Conservation (phyloP, 2,329 filamentous ascomycete genomes). For the Plectosphaerella sp. region DNA sequence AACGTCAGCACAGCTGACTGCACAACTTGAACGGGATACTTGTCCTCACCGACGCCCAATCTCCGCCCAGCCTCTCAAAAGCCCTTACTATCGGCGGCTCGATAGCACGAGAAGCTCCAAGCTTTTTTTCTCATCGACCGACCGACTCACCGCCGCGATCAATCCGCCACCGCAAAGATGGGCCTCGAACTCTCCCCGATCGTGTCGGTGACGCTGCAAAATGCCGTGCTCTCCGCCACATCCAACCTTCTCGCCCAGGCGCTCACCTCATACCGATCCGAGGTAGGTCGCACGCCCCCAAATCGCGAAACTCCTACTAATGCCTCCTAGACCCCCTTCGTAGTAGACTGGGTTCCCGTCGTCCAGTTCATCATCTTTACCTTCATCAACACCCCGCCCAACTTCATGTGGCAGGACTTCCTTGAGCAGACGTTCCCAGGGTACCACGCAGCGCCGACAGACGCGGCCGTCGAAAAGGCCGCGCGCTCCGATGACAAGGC, state of each 20-base stretch:
- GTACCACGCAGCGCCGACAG: slow-evolving; percentile 39
- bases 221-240: slow-evolving; percentile 57
- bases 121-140: too few relatives aligned
- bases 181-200: slow-evolving; percentile 39
- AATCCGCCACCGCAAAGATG: too few relatives aligned
- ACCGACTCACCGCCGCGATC: too few relatives aligned
- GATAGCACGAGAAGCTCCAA: too few relatives aligned
- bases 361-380: slow-evolving; percentile 75
- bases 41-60: too few relatives aligned
- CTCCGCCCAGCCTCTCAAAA: too few relatives aligned
- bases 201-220: slow-evolving; percentile 58
- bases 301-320: background rate
- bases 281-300: slow-evolving; percentile 37
- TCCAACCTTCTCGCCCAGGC: slow-evolving; percentile 72
- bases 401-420: slow-evolving; percentile 78
- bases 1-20: too few relatives aligned
- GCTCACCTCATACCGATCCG: slow-evolving; percentile 56
- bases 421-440: slow-evolving; percentile 74
- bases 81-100: too few relatives aligned
- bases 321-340: slow-evolving; percentile 46
- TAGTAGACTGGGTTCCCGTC: slow-evolving; percentile 62
- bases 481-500: slow-evolving; percentile 36
- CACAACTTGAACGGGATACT: too few relatives aligned
- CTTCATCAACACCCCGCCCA: slow-evolving; percentile 70
- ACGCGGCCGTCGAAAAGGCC: slow-evolving; percentile 32